Base-by-base conservation (phyloP, 2,329 filamentous ascomycete species). In the Exophiala dermatitidis region DNA sequence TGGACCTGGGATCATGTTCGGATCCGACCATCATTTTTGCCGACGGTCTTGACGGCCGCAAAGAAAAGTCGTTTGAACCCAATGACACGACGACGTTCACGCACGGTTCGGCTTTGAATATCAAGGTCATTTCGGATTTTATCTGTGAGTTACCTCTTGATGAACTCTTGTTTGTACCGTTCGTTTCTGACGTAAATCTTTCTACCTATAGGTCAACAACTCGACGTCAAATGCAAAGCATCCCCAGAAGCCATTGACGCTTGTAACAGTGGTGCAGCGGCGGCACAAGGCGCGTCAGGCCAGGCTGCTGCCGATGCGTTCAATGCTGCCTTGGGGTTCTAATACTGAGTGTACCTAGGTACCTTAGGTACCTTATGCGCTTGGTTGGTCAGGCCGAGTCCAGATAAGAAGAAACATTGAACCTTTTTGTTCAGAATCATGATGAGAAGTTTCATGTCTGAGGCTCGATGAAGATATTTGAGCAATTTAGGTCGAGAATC, bases 91-190 rank as follows among this genome's bases (percentile, higher is more conserved):
- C 58, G 33, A 65, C 63, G 63, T 81, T 80, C 68, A 71, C 69
- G 65, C 78, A 80, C 66, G 77, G 77, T 49, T 77, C 75, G 2
- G 77, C 77, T 5, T 64, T 71, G 38, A 72, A 72, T 62, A 76
- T 77, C 61, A 68, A 63, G 40, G 67, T 77, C 60, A 73, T 78
- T 59, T 68, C 75, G 9, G 59, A 67, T 43, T 78, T 78, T 61
- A 75, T 76, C 64, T 77, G 74, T 57, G 48, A 46, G 54, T 57
- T 10, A 6, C 4, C 10, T 9, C n/a, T 5, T 10, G 41, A 29
- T 43, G 3, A 5, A n/a, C 19, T 9, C 28, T 12, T 42, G 19
- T 26, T 37, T 29, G 32, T 32, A 19, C 43, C 9, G 8, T 7
- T 36, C 41, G n/a, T 28, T 26, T 9, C 42, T 45, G 29, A 32